Percentiles rank a stretch among this genome's conserved stretches.
Conservation (phyloP, 768 basidiomycete species). For the Hirschioporus abietinus region DNA sequence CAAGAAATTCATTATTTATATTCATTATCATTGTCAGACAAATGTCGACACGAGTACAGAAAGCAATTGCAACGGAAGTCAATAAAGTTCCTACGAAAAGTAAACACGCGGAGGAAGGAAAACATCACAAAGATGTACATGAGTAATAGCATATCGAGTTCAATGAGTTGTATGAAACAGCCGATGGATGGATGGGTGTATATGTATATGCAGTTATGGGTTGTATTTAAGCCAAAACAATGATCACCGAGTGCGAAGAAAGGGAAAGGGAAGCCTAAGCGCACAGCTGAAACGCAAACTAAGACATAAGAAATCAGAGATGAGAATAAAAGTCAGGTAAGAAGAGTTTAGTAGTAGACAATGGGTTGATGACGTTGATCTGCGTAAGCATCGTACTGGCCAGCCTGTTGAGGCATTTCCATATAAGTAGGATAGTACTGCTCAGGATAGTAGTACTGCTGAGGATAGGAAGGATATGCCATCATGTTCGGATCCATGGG, state of each 20-base stretch:
- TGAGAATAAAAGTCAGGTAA: slow-evolving; percentile 5
- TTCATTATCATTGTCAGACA: not conserved
- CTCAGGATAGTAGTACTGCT: slow-evolving; percentile 68
- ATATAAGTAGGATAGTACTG: slow-evolving; percentile 65
- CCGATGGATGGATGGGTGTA: not conserved
- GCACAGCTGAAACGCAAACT: not conserved
- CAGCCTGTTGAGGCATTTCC: slow-evolving; percentile 54
- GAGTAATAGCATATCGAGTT: not conserved
- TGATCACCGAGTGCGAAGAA: slow-evolving; percentile 18
- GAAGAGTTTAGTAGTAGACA: slow-evolving; percentile 51
- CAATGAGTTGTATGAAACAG: not conserved
- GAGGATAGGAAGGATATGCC: slow-evolving; percentile 50
- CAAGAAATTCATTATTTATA: not conserved
- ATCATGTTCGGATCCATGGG: slow-evolving; percentile 37
- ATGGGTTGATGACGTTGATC: slow-evolving; percentile 43
- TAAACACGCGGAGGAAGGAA: not conserved
- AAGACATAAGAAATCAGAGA: slow-evolving; percentile 2
- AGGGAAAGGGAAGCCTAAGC: slow-evolving; percentile 4
- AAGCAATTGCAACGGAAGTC: not conserved
- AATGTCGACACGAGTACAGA: not conserved
- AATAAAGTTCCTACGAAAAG: not conserved
- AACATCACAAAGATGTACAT: not conserved
- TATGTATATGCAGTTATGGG: not conserved
- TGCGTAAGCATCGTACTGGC: slow-evolving; percentile 64
- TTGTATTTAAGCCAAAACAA: not conserved